phyloP scores from a whole-genome alignment of 1,139 yeast species.

The Candida sp. region DNA sequence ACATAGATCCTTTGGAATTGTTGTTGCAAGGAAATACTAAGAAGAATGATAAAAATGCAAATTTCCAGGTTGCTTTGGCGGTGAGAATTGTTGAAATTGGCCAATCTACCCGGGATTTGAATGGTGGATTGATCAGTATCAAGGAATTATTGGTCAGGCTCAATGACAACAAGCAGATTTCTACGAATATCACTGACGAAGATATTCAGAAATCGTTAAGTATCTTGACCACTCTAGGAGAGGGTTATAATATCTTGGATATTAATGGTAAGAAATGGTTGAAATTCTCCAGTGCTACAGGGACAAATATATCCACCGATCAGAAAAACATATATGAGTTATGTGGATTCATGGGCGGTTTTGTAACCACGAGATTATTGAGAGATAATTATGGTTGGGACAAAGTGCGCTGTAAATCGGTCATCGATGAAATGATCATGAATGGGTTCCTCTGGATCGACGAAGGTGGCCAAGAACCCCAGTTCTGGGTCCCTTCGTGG shows the following conservation, averaged over 20 bases:
- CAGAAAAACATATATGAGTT: slow-evolving; percentile 69
- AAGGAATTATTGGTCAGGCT: slow-evolving; percentile 47
- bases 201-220: slow-evolving; percentile 19
- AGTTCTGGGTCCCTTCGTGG: slow-evolving; percentile 64
- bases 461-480: slow-evolving; percentile 50
- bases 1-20: slow-evolving; percentile 76
- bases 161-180: slow-evolving; percentile 15
- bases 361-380: slow-evolving; percentile 59
- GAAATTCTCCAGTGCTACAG: slow-evolving; percentile 30
- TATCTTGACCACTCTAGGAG: slow-evolving; percentile 25
- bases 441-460: slow-evolving; percentile 87
- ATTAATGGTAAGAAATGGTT: slow-evolving; percentile 39
- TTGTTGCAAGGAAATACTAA: slow-evolving; percentile 23
- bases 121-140: slow-evolving; percentile 76
- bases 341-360: slow-evolving; percentile 65
- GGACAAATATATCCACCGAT: slow-evolving; percentile 44
- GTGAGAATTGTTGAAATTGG: slow-evolving; percentile 76
- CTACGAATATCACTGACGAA: slow-evolving; percentile 13
- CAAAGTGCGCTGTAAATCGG: slow-evolving; percentile 53
- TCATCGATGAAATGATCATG: slow-evolving; percentile 75
- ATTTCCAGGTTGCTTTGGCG: slow-evolving; percentile 61
- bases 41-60: slow-evolving; percentile 29
- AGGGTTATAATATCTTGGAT: slow-evolving; percentile 32
- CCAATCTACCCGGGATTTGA: slow-evolving; percentile 62
- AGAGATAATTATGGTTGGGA: slow-evolving; percentile 78